These are phyloP conservation scores for Arachis stenosperma DNA, from an alignment of 306 rosid genomes.

Conservation along the genomic window DNA sequence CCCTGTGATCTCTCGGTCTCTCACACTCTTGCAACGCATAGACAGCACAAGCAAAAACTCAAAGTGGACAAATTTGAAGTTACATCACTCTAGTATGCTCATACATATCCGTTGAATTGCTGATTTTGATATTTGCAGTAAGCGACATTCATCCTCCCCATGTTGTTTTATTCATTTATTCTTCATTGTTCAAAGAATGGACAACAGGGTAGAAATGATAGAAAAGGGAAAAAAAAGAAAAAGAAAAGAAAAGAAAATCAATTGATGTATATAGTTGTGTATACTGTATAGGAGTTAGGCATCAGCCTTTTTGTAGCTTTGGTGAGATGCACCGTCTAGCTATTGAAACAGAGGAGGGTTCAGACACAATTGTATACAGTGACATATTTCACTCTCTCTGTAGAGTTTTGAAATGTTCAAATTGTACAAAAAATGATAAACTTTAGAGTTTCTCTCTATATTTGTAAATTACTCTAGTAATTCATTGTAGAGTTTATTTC, in stretches of 20 bases:
- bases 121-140: slow-evolving; percentile 17
- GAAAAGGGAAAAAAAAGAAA: slow-evolving; percentile 1
- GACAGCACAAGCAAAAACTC: slow-evolving; percentile 14
- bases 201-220: slow-evolving; percentile 5
- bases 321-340: slow-evolving; percentile 46
- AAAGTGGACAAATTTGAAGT: slow-evolving; percentile 2
- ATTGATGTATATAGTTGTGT: slow-evolving; percentile 43
- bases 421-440: slow-evolving; percentile 39
- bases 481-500: neutral
- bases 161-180: slow-evolving; percentile 27
- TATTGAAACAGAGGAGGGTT: slow-evolving; percentile 34
- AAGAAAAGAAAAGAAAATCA: neutral
- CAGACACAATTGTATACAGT: slow-evolving; percentile 28
- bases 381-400: slow-evolving; percentile 31
- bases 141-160: slow-evolving; percentile 12
- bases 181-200: slow-evolving; percentile 24
- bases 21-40: neutral
- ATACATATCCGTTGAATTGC: slow-evolving; percentile 1
- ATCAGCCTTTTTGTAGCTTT: slow-evolving; percentile 52
- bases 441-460: slow-evolving; percentile 16
- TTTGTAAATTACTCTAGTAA: neutral
- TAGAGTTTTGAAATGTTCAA: slow-evolving; percentile 36
- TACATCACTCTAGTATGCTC: neutral
- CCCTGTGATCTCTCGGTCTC: neutral
- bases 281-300: slow-evolving; percentile 44